Evolutionary conservation across 345 rosid genomes (phyloP).

Genomic region (Trapa bicornis): DNA sequence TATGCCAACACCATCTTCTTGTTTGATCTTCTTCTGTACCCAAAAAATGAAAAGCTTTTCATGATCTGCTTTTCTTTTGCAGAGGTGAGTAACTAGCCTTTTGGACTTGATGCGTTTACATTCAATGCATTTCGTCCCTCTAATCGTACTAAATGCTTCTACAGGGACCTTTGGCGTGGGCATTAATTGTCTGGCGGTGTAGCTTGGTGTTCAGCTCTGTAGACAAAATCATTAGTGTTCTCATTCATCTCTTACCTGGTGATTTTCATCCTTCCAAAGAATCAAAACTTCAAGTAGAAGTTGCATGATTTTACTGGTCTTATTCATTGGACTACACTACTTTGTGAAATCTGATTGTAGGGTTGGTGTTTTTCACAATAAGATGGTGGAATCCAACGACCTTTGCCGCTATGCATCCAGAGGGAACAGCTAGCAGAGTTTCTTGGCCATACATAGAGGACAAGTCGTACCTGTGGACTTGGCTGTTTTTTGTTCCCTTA

Average conservation of each 20-base stretch:
- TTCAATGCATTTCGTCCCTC: not conserved
- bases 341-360: conserved; percentile 19
- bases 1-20: conserved; percentile 93
- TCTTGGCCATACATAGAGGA: conserved; percentile 93
- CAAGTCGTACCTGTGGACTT: conserved; percentile 54
- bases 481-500: conserved; percentile 85
- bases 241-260: conserved; percentile 97
- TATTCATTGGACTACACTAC: conserved; percentile 55
- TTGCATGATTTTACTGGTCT: conserved; percentile 38
- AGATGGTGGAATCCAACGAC: conserved; percentile 97
- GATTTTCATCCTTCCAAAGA: conserved; percentile 11
- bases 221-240: conserved; percentile 90
- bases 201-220: conserved; percentile 93
- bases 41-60: conserved; percentile 79
- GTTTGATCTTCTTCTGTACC: conserved; percentile 71
- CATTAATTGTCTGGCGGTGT: conserved; percentile 90
- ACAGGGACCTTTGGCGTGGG: conserved; percentile 98
- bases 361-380: conserved; percentile 85
- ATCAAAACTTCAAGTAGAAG: not conserved
- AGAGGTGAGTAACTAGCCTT: conserved; percentile 40
- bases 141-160: conserved; percentile 13
- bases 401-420: conserved; percentile 84
- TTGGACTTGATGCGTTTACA: not conserved
- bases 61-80: conserved; percentile 98
- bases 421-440: conserved; percentile 45